Evolutionary conservation across 169 alveolate genomes (phyloP), one percentile per base, ranked within the genome.

Genomic region (Plasmodium cynomolgi): DNA sequence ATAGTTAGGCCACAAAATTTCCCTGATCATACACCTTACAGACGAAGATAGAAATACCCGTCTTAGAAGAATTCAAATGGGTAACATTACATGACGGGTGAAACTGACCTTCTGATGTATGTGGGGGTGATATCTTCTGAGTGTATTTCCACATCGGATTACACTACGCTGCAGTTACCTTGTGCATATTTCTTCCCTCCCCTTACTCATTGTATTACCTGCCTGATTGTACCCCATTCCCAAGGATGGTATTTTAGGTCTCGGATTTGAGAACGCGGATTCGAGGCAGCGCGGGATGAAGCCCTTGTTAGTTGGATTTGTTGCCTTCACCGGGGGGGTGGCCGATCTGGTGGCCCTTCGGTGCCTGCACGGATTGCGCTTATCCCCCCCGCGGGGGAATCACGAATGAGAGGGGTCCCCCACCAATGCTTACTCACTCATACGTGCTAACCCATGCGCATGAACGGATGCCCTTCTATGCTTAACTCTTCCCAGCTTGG

Each of bases 231-330:
- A 17, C 31, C 33, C 11, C 56, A 9, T n/a, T 7, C 11, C 0
- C 56, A 50, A 92, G 97, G 97, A 96, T 83, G 97, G 97, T 5
- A 96, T 96, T 44, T 73, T 96, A 39, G 97, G 97, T 3, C 75
- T 96, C 68, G 97, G 97, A 29, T 96, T 96, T 88, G 93, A 84
- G 77, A 96, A 96, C 31, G 96, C 91, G 26, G 97, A 96, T 37
- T 95, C 95, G 23, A 72, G 29, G 26, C 50, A 93, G 47, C 95
- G 97, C 3, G 97, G 97, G 50, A 84, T 96, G 54, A 93, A 84
- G 73, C 91, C 97, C 1, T 92, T 96, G 90, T 90, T 88, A 33
- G 97, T 85, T 56, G 26, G 95, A 39, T 68, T 68, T 23, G 15
- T 68, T 68, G 13, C n/a, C 7, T 26, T 9, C 31, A 0, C 37